phyloP scores from a whole-genome alignment of 2,329 filamentous ascomycete genomes.

The Fusarium sp. region DNA sequence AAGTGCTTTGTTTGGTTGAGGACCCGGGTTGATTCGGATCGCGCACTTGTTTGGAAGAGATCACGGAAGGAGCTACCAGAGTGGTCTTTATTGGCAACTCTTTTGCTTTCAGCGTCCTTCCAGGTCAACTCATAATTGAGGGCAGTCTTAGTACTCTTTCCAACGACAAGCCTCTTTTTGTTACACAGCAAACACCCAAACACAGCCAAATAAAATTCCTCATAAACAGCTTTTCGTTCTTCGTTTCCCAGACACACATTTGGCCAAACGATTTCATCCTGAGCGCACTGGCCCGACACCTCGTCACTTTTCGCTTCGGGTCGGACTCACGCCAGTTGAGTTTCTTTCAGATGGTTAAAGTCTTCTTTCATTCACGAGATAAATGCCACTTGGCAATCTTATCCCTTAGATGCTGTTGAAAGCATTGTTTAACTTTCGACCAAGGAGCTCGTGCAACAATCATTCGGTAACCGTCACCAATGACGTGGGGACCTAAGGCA shows the following conservation, averaged over 20 bases:
- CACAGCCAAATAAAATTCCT: no score
- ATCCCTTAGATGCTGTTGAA: background rate
- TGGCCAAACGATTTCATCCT: background rate
- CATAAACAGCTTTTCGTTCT: background rate
- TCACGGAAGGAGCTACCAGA: rapidly evolving
- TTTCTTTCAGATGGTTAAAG: background rate
- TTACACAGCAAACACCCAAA: no score
- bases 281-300: background rate
- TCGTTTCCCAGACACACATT: background rate
- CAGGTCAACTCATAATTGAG: background rate
- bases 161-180: no score
- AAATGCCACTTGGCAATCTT: rapidly evolving
- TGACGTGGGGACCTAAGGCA: background rate
- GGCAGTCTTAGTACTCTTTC: background rate
- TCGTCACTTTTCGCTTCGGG: background rate
- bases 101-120: no score
- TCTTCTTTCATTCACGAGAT: no score
- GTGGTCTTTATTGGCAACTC: no score
- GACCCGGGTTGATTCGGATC: rapidly evolving
- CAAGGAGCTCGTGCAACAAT: no score
- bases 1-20: no score
- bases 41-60: background rate
- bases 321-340: background rate
- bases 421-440: background rate
- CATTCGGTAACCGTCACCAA: background rate